phyloP scores from a whole-genome alignment of 306 rosid species.

The Inga leiocalycina region DNA sequence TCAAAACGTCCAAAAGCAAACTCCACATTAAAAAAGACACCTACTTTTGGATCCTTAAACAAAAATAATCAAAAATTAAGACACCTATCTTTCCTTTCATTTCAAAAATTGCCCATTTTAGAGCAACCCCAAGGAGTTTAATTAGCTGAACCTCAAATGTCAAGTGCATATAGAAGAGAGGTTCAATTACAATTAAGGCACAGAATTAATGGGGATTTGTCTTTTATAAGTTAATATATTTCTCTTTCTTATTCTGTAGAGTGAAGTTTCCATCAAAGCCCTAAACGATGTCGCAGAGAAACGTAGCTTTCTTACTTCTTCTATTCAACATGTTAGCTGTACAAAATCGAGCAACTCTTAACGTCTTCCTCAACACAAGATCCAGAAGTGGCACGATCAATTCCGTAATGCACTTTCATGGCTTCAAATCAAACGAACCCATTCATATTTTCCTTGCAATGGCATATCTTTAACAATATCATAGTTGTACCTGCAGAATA shows the following conservation, averaged over 20 bases:
- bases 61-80: not conserved
- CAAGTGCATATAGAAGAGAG: not conserved
- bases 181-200: not conserved
- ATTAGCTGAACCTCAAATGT: not conserved
- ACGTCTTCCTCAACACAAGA: conserved; percentile 11
- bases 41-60: not conserved
- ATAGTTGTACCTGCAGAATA: conserved; percentile 82
- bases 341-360: conserved; percentile 22
- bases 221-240: not conserved
- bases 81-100: not conserved
- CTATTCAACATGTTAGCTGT: conserved; percentile 29
- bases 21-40: conserved; percentile 26
- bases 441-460: conserved; percentile 84
- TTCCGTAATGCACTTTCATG: conserved; percentile 24
- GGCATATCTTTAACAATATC: conserved; percentile 84
- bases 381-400: conserved; percentile 40
- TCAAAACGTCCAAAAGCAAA: conserved; percentile 45
- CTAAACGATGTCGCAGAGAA: not conserved
- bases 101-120: not conserved
- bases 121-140: not conserved
- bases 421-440: conserved; percentile 83
- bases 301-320: not conserved
- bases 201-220: not conserved
- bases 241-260: not conserved
- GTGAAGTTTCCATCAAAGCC: not conserved